Evolutionary conservation across 306 rosid genomes (phyloP), one percentile per base, ranked within the genome.

Genomic region (Pterocarpus santalinus): DNA sequence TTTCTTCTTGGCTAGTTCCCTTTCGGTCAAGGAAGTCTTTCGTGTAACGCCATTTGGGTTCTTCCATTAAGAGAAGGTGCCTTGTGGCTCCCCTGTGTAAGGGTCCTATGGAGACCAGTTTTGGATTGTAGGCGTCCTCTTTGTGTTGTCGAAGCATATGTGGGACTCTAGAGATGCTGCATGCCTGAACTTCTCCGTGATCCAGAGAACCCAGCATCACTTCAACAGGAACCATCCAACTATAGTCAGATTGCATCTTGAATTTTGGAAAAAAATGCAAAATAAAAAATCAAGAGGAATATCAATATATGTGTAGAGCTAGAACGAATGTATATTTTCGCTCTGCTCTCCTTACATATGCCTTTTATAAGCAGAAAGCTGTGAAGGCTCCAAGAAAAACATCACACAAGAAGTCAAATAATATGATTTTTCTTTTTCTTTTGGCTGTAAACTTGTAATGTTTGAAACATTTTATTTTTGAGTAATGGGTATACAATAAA

Each of bases 31-130:
- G 81, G 5, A 81, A 41, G 1, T 38, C 12, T 0, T 10, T 12
- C 64, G 49, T 68, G 68, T 46, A 87, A 11, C 46, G 72, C 86
- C 69, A 79, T 69, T 87, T 85, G n/a, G 64, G 22, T 46, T 82
- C 81, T 61, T 85, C 82, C 83, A 87, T 79, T 32, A 51, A 4
- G 2, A 47, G 81, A 1, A 73, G 58, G 5, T 77, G 58, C 49
- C 64, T 41, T 3, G 67, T 73, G 58, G 72, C 41, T 67, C 57
- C 70, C 5, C 80, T 46, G 39, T 84, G 88, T 10, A 69, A 52
- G 17, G 86, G 88, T 49, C 88, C 85, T 0, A 87, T 68, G 2
- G 88, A 64, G 44, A 81, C 66, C 0, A 47, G 8, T 2, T 69
- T 85, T 15, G 87, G 87, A 8, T 0, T 69, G 73, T 62, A 74